phyloP scores from a whole-genome alignment of 1,139 yeast genomes.

The Lizanozyma gosingica region DNA sequence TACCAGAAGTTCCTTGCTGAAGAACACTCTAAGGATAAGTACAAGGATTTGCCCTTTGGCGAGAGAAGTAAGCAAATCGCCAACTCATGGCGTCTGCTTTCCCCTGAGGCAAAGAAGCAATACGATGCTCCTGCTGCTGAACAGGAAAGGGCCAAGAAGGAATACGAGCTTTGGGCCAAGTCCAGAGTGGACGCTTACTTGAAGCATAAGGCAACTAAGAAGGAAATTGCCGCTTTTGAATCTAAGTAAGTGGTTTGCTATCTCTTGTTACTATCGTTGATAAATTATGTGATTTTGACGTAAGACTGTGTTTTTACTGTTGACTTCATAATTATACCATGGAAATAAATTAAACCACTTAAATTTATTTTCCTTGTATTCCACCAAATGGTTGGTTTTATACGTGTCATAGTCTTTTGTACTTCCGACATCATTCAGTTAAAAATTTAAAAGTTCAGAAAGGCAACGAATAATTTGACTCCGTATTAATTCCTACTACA shows the following conservation, averaged over 20 bases:
- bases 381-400: too few relatives aligned
- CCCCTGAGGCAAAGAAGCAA: slow-evolving; percentile 19
- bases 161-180: slow-evolving; percentile 20
- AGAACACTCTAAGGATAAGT: slow-evolving; percentile 14
- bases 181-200: slow-evolving; percentile 16
- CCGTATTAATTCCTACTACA: too few relatives aligned
- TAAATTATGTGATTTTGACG: too few relatives aligned
- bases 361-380: too few relatives aligned
- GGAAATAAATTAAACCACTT: too few relatives aligned
- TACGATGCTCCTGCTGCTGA: slow-evolving; percentile 16
- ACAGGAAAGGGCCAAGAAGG: slow-evolving; percentile 13
- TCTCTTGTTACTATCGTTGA: neutral
- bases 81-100: slow-evolving; percentile 22
- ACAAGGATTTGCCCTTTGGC: slow-evolving; percentile 13
- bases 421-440: too few relatives aligned
- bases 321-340: too few relatives aligned
- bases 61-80: slow-evolving; percentile 21
- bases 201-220: neutral
- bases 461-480: too few relatives aligned
- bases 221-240: neutral
- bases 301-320: too few relatives aligned
- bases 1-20: slow-evolving; percentile 25
- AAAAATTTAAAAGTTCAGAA: too few relatives aligned
- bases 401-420: too few relatives aligned
- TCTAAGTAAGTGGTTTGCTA: too few relatives aligned